These are phyloP conservation scores for Calonectria pseudoreteaudii DNA, from an alignment of 2,329 filamentous ascomycete species.

Conservation along the genomic window DNA sequence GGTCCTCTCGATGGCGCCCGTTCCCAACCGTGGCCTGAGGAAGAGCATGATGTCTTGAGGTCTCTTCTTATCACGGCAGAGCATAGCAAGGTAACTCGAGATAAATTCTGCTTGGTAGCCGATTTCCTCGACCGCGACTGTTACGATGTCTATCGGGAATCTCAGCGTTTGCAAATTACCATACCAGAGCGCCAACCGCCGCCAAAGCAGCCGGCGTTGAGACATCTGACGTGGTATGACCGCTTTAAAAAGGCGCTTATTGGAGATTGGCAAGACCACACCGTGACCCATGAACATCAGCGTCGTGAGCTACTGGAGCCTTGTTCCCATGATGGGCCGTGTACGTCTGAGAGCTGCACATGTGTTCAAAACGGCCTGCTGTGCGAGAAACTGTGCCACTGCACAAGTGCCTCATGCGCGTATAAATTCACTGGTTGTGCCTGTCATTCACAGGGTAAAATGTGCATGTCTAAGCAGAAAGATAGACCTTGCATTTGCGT, in stretches of 20 bases:
- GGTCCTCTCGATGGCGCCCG: constrained; percentile 18
- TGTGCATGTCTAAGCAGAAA: constrained; percentile 67
- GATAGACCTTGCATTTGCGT: constrained; percentile 77
- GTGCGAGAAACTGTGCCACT: constrained; percentile 80
- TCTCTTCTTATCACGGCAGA: constrained; percentile 58
- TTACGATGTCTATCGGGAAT: constrained; percentile 60
- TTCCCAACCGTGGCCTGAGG: constrained; percentile 58
- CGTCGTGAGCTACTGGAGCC: constrained; percentile 70
- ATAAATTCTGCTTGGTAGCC: constrained; percentile 62
- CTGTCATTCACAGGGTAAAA: constrained; percentile 71
- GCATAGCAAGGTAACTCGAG: constrained; percentile 54
- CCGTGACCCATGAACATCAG: constrained; percentile 66
- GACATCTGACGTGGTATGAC: constrained; percentile 66
- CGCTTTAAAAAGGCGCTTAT: constrained; percentile 65
- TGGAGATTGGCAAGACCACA: constrained; percentile 68
- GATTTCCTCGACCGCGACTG: constrained; percentile 64
- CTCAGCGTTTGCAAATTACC: constrained; percentile 39
- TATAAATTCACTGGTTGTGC: constrained; percentile 75
- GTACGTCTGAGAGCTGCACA: constrained; percentile 68
- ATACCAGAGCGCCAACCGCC: constrained; percentile 39
- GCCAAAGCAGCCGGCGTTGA: constrained; percentile 52
- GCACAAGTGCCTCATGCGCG: constrained; percentile 68
- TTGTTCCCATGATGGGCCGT: constrained; percentile 77
- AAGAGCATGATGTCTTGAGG: constrained; percentile 61
- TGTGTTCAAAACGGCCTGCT: constrained; percentile 72